Conservation (phyloP, 78 protist genomes). For the Protostelium mycophagum region DNA sequence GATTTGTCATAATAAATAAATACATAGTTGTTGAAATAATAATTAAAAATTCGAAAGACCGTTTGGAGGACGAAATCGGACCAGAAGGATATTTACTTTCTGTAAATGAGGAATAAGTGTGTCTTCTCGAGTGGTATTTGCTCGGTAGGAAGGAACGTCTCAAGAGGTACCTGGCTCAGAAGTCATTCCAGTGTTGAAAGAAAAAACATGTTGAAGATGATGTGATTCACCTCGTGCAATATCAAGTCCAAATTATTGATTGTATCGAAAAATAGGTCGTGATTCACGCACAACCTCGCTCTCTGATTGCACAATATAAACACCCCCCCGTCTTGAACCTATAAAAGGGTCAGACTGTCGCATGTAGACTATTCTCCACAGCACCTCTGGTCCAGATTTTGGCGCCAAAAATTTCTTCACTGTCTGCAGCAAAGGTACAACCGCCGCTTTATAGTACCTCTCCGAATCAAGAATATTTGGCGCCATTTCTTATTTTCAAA, state of each 20-base stretch:
- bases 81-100: background rate
- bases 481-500: no score
- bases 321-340: background rate
- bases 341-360: background rate
- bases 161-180: background rate
- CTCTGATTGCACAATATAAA: background rate
- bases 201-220: no score
- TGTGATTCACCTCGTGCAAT: background rate
- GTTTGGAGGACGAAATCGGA: no score
- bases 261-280: background rate
- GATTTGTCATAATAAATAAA: no score
- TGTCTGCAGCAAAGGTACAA: background rate
- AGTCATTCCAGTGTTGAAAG: background rate
- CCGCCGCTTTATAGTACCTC: background rate
- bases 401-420: background rate
- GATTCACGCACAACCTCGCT: background rate
- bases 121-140: background rate
- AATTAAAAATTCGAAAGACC: no score
- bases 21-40: no score
- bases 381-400: background rate
- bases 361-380: background rate
- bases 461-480: background rate
- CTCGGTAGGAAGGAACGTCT: background rate
- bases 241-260: background rate
- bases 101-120: background rate